Evolutionary conservation across 2,329 filamentous ascomycete species (phyloP), one percentile per base, ranked within the genome.

Genomic region (Venturiaceae sp.): DNA sequence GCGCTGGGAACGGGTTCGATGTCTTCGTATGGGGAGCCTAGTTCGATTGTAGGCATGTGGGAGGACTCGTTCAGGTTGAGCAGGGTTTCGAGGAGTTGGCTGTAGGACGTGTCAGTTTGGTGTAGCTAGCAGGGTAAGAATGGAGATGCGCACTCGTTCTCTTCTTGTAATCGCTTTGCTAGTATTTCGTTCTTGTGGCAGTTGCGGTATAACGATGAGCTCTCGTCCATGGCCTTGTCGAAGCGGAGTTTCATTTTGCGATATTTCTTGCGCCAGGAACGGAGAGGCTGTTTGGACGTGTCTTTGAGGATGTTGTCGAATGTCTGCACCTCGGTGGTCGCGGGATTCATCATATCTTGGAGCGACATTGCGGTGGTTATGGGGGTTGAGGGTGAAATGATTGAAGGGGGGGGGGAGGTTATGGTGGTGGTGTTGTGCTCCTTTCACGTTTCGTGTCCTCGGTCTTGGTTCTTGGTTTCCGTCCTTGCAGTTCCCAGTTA

Each of bases 11-110:
- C 55, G 16, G 37, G 34, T 3, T 33, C 57, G 37, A 59, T 36
- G 9, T 55, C 58, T 46, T 55, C 58, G 9, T 46, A 11, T 47
- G 58, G 58, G 19, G 36, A 68, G 57, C 72, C 67, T 59, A 96
- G 75, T 66, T 92, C 86, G 74, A 90, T 86, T 65, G 88, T 87
- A 11, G 90, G 84, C 47, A 97, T 84, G 69, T 94, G 88, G 21
- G 86, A 78, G 46, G 84, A 88, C 55, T 88, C 84, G 74, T 99
- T 99, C 74, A 96, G 82, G 68, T 96, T 92, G 62, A 95, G 80
- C 34, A 97, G 83, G 11, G 96, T 76, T 66, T 97, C 92, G 57
- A 96, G 83, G 34, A 97, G 76, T 71, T 92, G 91, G 72, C 92
- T 96, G 66, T 5, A n/a, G 33, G 16, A 37, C 13, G 34, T 34